Evolutionary conservation across 495 filamentous ascomycete species (phyloP).

Genomic region (Neurospora pannonica): DNA sequence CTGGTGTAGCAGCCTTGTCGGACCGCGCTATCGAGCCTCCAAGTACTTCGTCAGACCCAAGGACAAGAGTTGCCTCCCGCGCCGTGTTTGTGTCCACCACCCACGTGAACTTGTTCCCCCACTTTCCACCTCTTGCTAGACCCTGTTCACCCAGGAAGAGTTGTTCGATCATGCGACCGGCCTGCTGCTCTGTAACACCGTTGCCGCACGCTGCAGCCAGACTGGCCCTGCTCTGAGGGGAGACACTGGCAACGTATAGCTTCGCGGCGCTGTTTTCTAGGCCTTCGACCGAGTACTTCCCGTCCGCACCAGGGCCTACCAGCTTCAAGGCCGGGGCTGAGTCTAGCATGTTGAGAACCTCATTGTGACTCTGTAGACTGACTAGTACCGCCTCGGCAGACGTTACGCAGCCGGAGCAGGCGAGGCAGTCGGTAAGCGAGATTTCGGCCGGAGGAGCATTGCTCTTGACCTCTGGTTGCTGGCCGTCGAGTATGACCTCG

Average conservation of each 20-base stretch:
- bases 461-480: conserved; percentile 40
- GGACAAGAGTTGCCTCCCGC: conserved; percentile 64
- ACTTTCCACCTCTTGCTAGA: conserved; percentile 54
- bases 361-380: conserved; percentile 80
- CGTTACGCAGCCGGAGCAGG: conserved; percentile 95
- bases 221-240: conserved; percentile 79
- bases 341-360: conserved; percentile 78
- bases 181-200: conserved; percentile 60
- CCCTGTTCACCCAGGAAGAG: conserved; percentile 64
- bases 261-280: conserved; percentile 41
- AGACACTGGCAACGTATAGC: conserved; percentile 83
- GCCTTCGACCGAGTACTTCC: conserved; percentile 21
- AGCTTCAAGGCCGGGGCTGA: conserved; percentile 44
- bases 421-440: conserved; percentile 92
- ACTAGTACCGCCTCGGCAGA: conserved; percentile 94
- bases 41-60: conserved; percentile 71
- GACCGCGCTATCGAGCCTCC: conserved; percentile 8
- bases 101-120: conserved; percentile 74
- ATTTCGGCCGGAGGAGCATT: conserved; percentile 59
- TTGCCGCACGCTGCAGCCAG: conserved; percentile 75
- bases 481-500: conserved; percentile 88
- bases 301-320: conserved; percentile 9
- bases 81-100: conserved; percentile 78
- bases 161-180: conserved; percentile 72
- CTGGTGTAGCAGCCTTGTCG: conserved; percentile 45